phyloP scores from a whole-genome alignment of 2,329 filamentous ascomycete genomes.

The Aureobasidium subglaciale region DNA sequence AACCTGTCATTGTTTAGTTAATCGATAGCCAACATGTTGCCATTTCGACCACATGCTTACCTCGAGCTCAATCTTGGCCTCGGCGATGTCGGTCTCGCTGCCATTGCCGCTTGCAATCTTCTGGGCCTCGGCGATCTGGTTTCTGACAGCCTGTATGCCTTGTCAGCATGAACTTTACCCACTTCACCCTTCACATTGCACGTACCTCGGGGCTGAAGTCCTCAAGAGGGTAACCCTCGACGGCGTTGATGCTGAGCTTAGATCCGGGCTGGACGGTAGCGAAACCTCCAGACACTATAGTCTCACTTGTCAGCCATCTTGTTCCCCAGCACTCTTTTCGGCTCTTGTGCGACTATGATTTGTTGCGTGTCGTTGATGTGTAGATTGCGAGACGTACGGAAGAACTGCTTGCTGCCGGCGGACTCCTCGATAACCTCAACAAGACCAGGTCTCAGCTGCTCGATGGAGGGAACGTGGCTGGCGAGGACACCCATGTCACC shows the following conservation, averaged over 20 bases:
- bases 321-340: neutral
- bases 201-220: slow-evolving; percentile 82
- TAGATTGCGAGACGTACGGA: slow-evolving; percentile 62
- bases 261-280: slow-evolving; percentile 95
- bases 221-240: slow-evolving; percentile 89
- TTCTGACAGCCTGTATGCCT: slow-evolving; percentile 58
- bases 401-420: slow-evolving; percentile 90
- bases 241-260: slow-evolving; percentile 92
- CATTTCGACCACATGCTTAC: slow-evolving; percentile 48
- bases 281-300: slow-evolving; percentile 85
- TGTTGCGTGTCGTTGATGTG: slow-evolving; percentile 10
- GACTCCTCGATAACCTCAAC: slow-evolving; percentile 93
- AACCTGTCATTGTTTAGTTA: slow-evolving; percentile 47
- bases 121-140: slow-evolving; percentile 89
- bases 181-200: too few relatives aligned
- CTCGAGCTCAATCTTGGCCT: slow-evolving; percentile 99
- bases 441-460: slow-evolving; percentile 95
- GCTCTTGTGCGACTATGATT: neutral
- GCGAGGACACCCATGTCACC: slow-evolving; percentile 99
- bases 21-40: neutral
- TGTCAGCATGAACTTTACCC: slow-evolving; percentile 7
- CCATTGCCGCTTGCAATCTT: slow-evolving; percentile 87
- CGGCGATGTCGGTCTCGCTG: slow-evolving; percentile 94
- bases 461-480: slow-evolving; percentile 97
- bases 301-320: neutral